Conservation (phyloP, 768 basidiomycete genomes). For the Tulasnella sp. region DNA sequence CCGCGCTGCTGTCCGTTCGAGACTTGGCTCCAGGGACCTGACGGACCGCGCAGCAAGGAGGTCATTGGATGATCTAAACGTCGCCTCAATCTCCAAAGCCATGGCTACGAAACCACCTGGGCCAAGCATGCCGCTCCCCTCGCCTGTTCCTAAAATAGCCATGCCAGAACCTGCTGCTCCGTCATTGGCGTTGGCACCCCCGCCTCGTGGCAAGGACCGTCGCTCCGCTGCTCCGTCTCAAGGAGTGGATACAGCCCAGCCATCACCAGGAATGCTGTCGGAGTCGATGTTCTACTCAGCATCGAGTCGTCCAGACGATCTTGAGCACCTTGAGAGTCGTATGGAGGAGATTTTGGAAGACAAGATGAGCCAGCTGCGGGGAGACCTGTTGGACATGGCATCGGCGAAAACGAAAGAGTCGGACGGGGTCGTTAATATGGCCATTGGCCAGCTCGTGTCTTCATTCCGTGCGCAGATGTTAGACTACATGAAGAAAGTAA, state of each 20-base stretch:
- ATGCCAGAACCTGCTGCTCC: background rate
- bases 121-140: background rate
- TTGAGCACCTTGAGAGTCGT: constrained; percentile 41
- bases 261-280: constrained; percentile 37
- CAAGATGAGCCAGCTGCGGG: constrained; percentile 38
- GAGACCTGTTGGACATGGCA: constrained; percentile 13
- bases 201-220: constrained; percentile 6
- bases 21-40: constrained; percentile 48
- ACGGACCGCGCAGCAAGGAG: constrained; percentile 53
- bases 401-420: background rate
- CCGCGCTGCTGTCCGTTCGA: constrained; percentile 49
- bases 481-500: constrained; percentile 7
- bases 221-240: constrained; percentile 6
- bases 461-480: constrained; percentile 18
- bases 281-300: constrained; percentile 33
- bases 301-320: constrained; percentile 36
- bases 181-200: constrained; percentile 5
- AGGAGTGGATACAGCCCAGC: constrained; percentile 16
- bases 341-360: constrained; percentile 56
- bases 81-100: constrained; percentile 56
- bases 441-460: constrained; percentile 11
- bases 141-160: background rate
- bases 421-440: background rate
- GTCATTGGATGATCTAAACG: constrained; percentile 65
- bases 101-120: constrained; percentile 25